Base-by-base conservation (phyloP, 1,284 basidiomycete genomes). In the Cutaneotrichosporon cutaneum region DNA sequence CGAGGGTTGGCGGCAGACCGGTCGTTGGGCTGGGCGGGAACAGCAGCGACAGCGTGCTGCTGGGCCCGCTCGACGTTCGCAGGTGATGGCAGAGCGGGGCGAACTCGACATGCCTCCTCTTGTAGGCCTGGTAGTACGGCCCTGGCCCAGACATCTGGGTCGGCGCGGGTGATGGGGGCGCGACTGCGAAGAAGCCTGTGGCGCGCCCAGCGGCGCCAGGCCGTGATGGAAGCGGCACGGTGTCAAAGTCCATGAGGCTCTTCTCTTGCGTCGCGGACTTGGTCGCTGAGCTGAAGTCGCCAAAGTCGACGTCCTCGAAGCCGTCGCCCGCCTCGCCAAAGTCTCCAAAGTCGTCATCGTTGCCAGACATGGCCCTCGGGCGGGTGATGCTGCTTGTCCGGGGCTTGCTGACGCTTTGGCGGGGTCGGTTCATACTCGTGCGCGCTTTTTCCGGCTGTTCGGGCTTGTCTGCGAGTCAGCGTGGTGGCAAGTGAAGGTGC, bases 231-330 rank as follows among this genome's bases (percentile, higher is more conserved):
- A 79, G 57, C 3, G 79, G 80, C 18, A 80, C 64, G 30, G 76
- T 71, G 59, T 77, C 80, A 62, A 82, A 78, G 58, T 80, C 78
- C 53, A 81, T 65, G 48, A 81, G 65, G 33, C 70, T 77, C 18
- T 70, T 66, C 56, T 75, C 74, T 27, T 61, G 52, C 14, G 59
- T 39, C n/a, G 22, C 30, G 54, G 6, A 73, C 36, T 77, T 58
- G 4, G 53, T 39, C 21, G 42, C 45, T 56, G 84, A 51, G 16
- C 56, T 74, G 48, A 86, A 95, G 74, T 95, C 93, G 0, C 93
- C 94, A 81, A 97, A 98, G 42, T 94, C 94, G 67, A 95, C 91
- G 61, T 92, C 86, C 48, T 81, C 70, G 48, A 77, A 75, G 6
- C 58, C 65, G 36, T 69, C 69, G 42, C 67, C 67, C 30, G 62